phyloP scores from a whole-genome alignment of 2,329 filamentous ascomycete genomes.

The Aspergillus glaucus region DNA sequence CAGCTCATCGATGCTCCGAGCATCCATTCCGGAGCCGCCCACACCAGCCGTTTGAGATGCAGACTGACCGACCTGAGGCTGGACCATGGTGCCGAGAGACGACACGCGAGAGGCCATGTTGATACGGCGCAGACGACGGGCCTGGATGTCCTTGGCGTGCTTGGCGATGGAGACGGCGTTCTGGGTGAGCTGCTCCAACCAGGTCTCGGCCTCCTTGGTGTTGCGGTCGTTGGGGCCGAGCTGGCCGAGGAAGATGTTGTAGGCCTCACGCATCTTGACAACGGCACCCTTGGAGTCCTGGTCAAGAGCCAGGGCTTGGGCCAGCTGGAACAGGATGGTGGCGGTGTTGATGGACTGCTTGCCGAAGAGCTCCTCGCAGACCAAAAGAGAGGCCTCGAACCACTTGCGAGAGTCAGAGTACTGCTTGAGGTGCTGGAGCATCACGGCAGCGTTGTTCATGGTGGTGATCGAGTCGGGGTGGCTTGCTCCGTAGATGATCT shows the following conservation, averaged over 20 bases:
- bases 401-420: conserved; percentile 92
- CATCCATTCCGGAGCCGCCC: conserved; percentile 52
- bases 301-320: conserved; percentile 91
- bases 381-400: conserved; percentile 87
- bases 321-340: conserved; percentile 92
- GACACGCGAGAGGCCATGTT: conserved; percentile 58
- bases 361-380: conserved; percentile 87
- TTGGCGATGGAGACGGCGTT: conserved; percentile 93
- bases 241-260: conserved; percentile 85
- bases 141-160: conserved; percentile 80
- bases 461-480: conserved; percentile 98
- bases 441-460: conserved; percentile 96
- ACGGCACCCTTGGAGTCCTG: conserved; percentile 90
- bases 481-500: conserved; percentile 86
- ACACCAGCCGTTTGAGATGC: conserved; percentile 43
- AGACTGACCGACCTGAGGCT: conserved; percentile 58
- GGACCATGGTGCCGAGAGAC: conserved; percentile 51
- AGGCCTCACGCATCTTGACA: conserved; percentile 89
- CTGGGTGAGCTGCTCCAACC: conserved; percentile 92
- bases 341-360: conserved; percentile 87
- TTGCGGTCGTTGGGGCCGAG: conserved; percentile 90
- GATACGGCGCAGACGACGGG: conserved; percentile 65
- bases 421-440: conserved; percentile 92
- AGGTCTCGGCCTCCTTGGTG: conserved; percentile 94
- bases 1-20: conserved; percentile 84